Evolutionary conservation across 2,329 filamentous ascomycete genomes (phyloP), one percentile per base, ranked within the genome.

Genomic region (Mycosphaerella arachidis): DNA sequence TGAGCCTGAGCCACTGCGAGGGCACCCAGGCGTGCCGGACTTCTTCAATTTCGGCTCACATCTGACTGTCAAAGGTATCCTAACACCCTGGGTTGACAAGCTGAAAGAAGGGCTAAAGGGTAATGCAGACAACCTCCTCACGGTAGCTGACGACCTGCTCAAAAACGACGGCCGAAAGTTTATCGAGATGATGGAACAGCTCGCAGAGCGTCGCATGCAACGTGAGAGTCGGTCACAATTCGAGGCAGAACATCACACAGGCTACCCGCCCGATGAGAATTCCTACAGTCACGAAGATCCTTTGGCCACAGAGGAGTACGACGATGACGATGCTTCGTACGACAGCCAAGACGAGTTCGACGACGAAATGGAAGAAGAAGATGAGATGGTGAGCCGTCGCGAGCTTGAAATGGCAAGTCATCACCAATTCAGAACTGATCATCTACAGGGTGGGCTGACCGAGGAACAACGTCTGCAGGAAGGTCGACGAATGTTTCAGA

Each of bases 121-220:
- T 69, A 70, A 71, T 76, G 76, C 84, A 91, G 92, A 94, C 81
- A 95, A 94, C 74, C 97, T 99, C 77, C 86, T 99, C 74, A 99
- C 94, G 67, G 94, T 99, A 72, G 94, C 94, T 75, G 94, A 99
- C 81, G 94, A 99, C 78, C 83, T 99, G 66, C 84, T 99, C 65
- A 97, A 97, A 77, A 99, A 99, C 77, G 94, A 99, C 76, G 94
- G 94, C 71, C 96, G 96, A 77, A 96, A 96, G 73, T 99, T 99
- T 79, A 99, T 99, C 77, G 94, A 99, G 75, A 99, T 99, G 94
- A 99, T 99, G 94, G 94, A 99, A 76, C 93, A 97, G 78, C 84
- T 99, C 70, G 94, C 94, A 40, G 94, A 99, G 78, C 90, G 93
- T 70, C 86, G 94, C 70, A 97, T 99, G 93, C 91, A 92, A 72